Percentiles rank a stretch among this genome's conserved stretches.
These are phyloP conservation scores for Capronia epimyces DNA, from an alignment of 2,329 filamentous ascomycete species.

Conservation along the genomic window DNA sequence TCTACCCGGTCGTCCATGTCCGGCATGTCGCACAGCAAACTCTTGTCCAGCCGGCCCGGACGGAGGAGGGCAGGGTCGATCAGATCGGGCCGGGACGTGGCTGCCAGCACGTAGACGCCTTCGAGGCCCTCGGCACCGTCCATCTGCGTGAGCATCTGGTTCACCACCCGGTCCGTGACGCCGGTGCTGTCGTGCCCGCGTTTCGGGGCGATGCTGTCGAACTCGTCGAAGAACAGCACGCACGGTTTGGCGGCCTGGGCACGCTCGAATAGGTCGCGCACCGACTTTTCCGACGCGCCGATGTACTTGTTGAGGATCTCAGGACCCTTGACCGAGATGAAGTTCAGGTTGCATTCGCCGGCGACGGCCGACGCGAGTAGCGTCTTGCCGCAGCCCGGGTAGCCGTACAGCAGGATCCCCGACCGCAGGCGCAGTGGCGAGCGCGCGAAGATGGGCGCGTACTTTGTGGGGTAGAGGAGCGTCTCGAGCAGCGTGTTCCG, in stretches of 20 bases:
- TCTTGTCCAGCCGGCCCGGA: slow-evolving; percentile 90
- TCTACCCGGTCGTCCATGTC: slow-evolving; percentile 73
- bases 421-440: slow-evolving; percentile 92
- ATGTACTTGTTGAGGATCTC: slow-evolving; percentile 99
- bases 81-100: slow-evolving; percentile 85
- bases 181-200: slow-evolving; percentile 94
- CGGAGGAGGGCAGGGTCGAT: slow-evolving; percentile 91
- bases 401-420: slow-evolving; percentile 87
- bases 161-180: slow-evolving; percentile 97
- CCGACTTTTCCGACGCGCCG: slow-evolving; percentile 91
- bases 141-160: slow-evolving; percentile 97
- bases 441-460: slow-evolving; percentile 93
- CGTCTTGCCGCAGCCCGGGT: slow-evolving; percentile 93
- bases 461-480: slow-evolving; percentile 92
- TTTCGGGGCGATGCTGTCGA: slow-evolving; percentile 95
- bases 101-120: slow-evolving; percentile 93
- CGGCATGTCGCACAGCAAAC: slow-evolving; percentile 84
- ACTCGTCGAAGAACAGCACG: slow-evolving; percentile 97
- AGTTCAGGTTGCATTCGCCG: slow-evolving; percentile 94
- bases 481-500: slow-evolving; percentile 91
- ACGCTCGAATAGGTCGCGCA: slow-evolving; percentile 89
- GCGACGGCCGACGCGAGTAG: slow-evolving; percentile 94
- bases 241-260: slow-evolving; percentile 87
- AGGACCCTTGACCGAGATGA: slow-evolving; percentile 95
- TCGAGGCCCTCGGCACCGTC: slow-evolving; percentile 92